Conservation (phyloP, 768 basidiomycete species). For the Panellus pusillus region DNA sequence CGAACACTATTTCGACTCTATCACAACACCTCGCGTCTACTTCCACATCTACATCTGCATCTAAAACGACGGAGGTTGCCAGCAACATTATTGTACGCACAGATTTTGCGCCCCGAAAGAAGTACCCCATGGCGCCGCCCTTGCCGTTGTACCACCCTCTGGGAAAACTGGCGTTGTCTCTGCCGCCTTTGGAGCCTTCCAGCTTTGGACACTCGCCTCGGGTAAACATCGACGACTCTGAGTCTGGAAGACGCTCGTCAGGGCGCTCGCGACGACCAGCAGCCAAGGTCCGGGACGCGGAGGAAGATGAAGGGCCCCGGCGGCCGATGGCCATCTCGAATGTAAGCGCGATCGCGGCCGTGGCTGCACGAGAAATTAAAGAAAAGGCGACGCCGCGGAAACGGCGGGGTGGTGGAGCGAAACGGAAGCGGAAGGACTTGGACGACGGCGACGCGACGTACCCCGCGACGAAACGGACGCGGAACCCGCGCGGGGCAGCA, state of each 20-base stretch:
- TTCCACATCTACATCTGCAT: slow-evolving; percentile 10
- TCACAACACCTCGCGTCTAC: slow-evolving; percentile 13
- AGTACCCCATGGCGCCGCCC: slow-evolving; percentile 36
- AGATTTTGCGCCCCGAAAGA: slow-evolving; percentile 16
- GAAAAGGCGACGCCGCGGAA: slow-evolving; percentile 19
- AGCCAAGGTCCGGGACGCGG: slow-evolving; percentile 49
- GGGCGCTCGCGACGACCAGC: slow-evolving; percentile 47
- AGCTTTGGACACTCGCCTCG: slow-evolving; percentile 56
- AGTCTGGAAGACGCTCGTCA: slow-evolving; percentile 37
- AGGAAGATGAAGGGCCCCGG: slow-evolving; percentile 34
- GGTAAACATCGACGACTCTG: slow-evolving; percentile 42
- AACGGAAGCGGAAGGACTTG: slow-evolving; percentile 57
- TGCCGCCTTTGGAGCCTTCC: slow-evolving; percentile 62
- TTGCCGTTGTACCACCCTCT: slow-evolving; percentile 71
- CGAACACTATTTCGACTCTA: slow-evolving; percentile 18
- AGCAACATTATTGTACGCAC: slow-evolving; percentile 20
- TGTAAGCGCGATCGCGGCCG: slow-evolving; percentile 18
- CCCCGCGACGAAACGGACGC: slow-evolving; percentile 61
- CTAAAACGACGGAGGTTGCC: neutral
- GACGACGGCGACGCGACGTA: slow-evolving; percentile 70
- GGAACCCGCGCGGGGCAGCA: slow-evolving; percentile 47
- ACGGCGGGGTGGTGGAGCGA: slow-evolving; percentile 31
- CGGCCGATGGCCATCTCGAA: slow-evolving; percentile 16
- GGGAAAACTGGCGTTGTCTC: slow-evolving; percentile 60
- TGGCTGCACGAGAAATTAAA: slow-evolving; percentile 25